Conservation (phyloP, 148 eudicot genomes). For the Chenopodium suecicum region DNA sequence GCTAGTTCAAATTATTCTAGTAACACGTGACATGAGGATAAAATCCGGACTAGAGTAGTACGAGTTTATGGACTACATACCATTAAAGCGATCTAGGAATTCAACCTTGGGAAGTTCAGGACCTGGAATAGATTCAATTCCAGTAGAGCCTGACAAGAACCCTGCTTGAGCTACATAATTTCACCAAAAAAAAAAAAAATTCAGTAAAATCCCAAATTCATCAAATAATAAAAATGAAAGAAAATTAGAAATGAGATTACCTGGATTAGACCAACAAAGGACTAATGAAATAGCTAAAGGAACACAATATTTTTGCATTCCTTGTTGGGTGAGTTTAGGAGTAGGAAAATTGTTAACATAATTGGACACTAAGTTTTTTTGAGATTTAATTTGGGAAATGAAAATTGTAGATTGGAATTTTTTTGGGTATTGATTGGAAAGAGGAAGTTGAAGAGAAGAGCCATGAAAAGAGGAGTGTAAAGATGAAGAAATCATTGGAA, state of each 20-base stretch:
- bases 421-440: constrained; percentile 10
- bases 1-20: too few species aligned
- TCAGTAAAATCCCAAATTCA: neutral
- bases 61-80: constrained; percentile 28
- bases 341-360: neutral
- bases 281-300: constrained; percentile 62
- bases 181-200: neutral
- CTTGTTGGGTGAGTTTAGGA: neutral
- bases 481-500: constrained; percentile 45
- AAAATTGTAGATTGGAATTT: constrained; percentile 1
- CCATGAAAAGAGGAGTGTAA: constrained; percentile 31
- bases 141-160: constrained; percentile 67
- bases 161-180: constrained; percentile 79
- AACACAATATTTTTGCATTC: constrained; percentile 38
- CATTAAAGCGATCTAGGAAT: constrained; percentile 62
- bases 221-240: neutral
- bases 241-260: constrained; percentile 25
- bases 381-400: neutral
- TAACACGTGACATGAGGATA: too few species aligned
- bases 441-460: constrained; percentile 20
- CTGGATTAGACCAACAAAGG: constrained; percentile 58
- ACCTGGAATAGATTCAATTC: constrained; percentile 87
- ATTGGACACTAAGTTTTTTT: neutral
- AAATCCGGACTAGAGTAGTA: too few species aligned
- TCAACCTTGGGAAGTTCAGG: constrained; percentile 77